A percentile compares a stretch with the other conserved stretches of the same genome.
Conservation (phyloP, 129 eudicot species). For the Glebionis coronaria region DNA sequence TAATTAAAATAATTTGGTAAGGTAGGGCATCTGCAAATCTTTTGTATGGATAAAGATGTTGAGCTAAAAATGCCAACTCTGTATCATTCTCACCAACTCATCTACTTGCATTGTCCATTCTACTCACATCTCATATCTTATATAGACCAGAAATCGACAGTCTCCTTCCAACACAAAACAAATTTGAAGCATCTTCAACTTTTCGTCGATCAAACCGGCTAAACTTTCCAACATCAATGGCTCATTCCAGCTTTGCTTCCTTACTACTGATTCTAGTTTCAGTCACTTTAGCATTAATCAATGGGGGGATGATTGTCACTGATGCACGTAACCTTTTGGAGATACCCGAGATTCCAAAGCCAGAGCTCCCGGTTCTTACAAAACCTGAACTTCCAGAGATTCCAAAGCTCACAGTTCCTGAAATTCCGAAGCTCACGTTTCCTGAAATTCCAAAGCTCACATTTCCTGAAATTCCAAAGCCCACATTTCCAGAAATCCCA, state of each 20-base stretch:
- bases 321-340: conserved; percentile 32
- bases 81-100: conserved; percentile 1
- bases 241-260: conserved; percentile 7
- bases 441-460: conserved; percentile 8
- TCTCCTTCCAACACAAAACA: conserved; percentile 4
- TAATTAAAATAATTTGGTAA: neutral
- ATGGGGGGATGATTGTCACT: neutral
- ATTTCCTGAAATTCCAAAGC: conserved; percentile 10
- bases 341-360: conserved; percentile 22
- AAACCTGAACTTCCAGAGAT: conserved; percentile 5
- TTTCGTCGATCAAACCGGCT: neutral
- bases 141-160: conserved; percentile 7
- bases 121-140: conserved; percentile 4
- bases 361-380: neutral
- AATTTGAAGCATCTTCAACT: neutral
- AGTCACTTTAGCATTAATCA: conserved; percentile 13
- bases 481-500: conserved; percentile 9
- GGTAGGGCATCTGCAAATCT: neutral
- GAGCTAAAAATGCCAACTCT: conserved; percentile 13
- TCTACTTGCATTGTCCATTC: neutral
- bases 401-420: conserved; percentile 3
- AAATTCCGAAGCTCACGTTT: conserved; percentile 1
- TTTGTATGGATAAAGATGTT: conserved; percentile 14
- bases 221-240: conserved; percentile 18
- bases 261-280: conserved; percentile 17